Conservation (phyloP, 177 flowering plant genomes). For the Vitis hybrid region DNA sequence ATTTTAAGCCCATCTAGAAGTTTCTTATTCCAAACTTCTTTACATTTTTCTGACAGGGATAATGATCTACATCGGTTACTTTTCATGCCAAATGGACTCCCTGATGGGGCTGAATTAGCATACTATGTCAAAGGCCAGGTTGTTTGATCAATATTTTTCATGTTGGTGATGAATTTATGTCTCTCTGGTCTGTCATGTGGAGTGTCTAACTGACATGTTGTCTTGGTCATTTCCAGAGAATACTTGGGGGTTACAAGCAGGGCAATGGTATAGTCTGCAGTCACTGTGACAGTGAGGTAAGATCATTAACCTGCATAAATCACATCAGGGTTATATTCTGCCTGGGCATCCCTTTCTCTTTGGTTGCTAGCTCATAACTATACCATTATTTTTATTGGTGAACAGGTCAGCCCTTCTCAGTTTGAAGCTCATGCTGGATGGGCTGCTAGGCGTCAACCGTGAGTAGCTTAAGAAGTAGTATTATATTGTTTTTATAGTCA, state of each 20-base stretch:
- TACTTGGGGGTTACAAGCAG: slow-evolving; percentile 77
- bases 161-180: neutral
- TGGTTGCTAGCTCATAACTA: neutral
- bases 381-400: neutral
- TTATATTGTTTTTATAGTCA: neutral
- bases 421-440: slow-evolving; percentile 96
- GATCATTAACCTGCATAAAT: neutral
- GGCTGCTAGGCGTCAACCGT: slow-evolving; percentile 89
- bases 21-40: neutral
- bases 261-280: slow-evolving; percentile 76
- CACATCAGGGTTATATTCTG: neutral
- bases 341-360: neutral
- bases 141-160: neutral
- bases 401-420: slow-evolving; percentile 83
- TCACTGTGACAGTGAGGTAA: slow-evolving; percentile 69
- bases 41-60: slow-evolving; percentile 48
- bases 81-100: slow-evolving; percentile 91
- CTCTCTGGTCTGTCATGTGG: neutral
- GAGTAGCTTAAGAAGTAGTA: slow-evolving; percentile 29
- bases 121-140: slow-evolving; percentile 90
- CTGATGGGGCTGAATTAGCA: slow-evolving; percentile 84
- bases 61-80: slow-evolving; percentile 80
- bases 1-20: neutral
- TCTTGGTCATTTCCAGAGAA: slow-evolving; percentile 37
- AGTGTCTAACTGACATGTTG: neutral